Evolutionary conservation across 176 grass and related monocot species (phyloP), one percentile per base, ranked within the genome.

Genomic region (Carex littledalei): DNA sequence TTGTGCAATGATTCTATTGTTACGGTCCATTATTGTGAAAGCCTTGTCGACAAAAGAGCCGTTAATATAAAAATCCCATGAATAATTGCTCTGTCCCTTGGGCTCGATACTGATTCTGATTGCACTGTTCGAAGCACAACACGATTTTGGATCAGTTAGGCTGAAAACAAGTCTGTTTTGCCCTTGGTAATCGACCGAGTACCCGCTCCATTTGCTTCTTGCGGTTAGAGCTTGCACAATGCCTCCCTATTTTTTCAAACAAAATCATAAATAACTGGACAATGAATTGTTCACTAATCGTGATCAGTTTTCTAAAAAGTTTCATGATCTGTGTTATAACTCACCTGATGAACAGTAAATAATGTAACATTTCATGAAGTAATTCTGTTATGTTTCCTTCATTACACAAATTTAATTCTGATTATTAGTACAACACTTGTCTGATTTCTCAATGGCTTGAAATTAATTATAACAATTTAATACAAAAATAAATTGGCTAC

Each of bases 1-100:
- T 86, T 98, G 93, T 1, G 91, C 96, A 24, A 86, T 80, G 83
- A 87, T 87, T 88, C 81, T 95, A 34, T 85, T 82, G 32, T 59
- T 80, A 79, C 83, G 66, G 68, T 98, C 91, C 24, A 87, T 86
- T 67, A 98, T 87, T 70, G 84, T 86, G 81, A 93, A 94, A 58
- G 85, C 80, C 84, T 90, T 89, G 53, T 98, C 90, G 60, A 73
- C 43, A 85, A 98, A 98, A 67, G 96, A 98, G 12, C 93, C 96
- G 17, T 85, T 69, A 53, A 95, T 87, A 80, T 91, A 83, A 6
- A 92, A 95, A 84, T 95, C 83, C 88, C 96, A 94, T 26, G 80
- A 49, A 81, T 80, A 88, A 83, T 84, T 93, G 79, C 82, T 81
- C 15, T 86, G 60, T 55, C 56, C 91, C 65, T 89, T 93, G 14